Conservation (phyloP, 2,329 filamentous ascomycete species). For the Arthrinium phaeospermum region DNA sequence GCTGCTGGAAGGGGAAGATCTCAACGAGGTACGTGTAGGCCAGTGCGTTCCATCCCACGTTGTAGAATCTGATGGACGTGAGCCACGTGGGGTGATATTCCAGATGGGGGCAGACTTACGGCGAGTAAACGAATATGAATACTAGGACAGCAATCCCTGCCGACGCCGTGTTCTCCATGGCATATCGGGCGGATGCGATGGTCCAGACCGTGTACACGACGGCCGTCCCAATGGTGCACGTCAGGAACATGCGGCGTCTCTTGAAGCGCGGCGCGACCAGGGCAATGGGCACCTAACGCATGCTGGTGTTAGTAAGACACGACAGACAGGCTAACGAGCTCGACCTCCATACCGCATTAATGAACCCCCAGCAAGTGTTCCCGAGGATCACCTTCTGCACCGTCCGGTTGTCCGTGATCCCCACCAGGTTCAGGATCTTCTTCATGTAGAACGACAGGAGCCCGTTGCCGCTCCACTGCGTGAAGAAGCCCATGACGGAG, state of each 20-base stretch:
- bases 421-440: constrained; percentile 46
- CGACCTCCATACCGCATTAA: constrained; percentile 33
- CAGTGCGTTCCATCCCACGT: constrained; percentile 43
- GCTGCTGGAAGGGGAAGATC: constrained; percentile 44
- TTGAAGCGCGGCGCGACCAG: constrained; percentile 42
- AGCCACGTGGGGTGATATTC: background rate
- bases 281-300: constrained; percentile 38
- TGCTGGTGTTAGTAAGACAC: background rate
- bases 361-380: constrained; percentile 45
- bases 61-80: constrained; percentile 37
- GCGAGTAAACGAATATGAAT: constrained; percentile 50
- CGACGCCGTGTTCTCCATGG: constrained; percentile 38
- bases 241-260: constrained; percentile 43
- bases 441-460: constrained; percentile 47
- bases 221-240: constrained; percentile 44
- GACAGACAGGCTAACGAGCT: too few relatives aligned
- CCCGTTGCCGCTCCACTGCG: constrained; percentile 48
- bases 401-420: constrained; percentile 43
- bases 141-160: constrained; percentile 47
- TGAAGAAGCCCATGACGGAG: constrained; percentile 45
- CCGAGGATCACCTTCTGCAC: constrained; percentile 46
- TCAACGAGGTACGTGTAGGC: constrained; percentile 45
- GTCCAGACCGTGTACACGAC: constrained; percentile 47
- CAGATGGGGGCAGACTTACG: constrained; percentile 29
- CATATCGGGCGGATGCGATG: constrained; percentile 44